phyloP scores from a whole-genome alignment of 2,329 filamentous ascomycete species.

The Aplosporella prunicola region DNA sequence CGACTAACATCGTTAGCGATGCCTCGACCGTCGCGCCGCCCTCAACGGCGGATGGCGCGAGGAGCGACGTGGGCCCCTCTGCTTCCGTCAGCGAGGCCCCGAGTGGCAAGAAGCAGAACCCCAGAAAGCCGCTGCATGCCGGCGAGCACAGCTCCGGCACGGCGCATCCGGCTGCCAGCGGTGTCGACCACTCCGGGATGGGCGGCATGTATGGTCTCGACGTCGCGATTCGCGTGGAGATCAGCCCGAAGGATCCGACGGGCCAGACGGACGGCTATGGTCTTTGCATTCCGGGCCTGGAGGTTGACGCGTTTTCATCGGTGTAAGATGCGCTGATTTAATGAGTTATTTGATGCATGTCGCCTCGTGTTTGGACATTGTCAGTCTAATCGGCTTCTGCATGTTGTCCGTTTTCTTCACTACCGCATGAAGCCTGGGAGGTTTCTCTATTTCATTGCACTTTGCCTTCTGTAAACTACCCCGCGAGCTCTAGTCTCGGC shows the following conservation, averaged over 20 bases:
- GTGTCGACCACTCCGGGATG: constrained; percentile 32
- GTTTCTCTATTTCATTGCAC: too few species aligned
- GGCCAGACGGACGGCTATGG: constrained; percentile 42
- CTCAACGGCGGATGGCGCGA: constrained; percentile 6
- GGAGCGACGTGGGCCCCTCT: too few species aligned
- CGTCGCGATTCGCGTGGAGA: constrained; percentile 40
- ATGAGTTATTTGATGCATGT: too few species aligned
- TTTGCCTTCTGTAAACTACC: too few species aligned
- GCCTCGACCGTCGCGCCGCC: constrained; percentile 1
- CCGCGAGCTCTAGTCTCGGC: too few species aligned
- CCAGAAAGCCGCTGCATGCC: constrained; percentile 56
- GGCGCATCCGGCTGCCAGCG: constrained; percentile 58
- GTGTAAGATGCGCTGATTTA: too few species aligned
- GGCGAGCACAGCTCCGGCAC: constrained; percentile 77
- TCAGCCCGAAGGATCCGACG: constrained; percentile 33
- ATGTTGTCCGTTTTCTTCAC: too few species aligned
- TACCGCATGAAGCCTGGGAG: too few species aligned
- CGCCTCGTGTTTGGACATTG: too few species aligned
- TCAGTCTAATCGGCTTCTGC: too few species aligned
- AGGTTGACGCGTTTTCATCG: too few species aligned
- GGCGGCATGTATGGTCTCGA: constrained; percentile 38
- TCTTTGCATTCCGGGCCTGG: constrained; percentile 38
- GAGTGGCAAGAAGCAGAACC: constrained; percentile 42
- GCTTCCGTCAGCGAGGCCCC: constrained; percentile 13
- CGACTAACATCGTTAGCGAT: background rate